phyloP scores from a whole-genome alignment of 805 yeast species.

The Millerozyma miso region DNA sequence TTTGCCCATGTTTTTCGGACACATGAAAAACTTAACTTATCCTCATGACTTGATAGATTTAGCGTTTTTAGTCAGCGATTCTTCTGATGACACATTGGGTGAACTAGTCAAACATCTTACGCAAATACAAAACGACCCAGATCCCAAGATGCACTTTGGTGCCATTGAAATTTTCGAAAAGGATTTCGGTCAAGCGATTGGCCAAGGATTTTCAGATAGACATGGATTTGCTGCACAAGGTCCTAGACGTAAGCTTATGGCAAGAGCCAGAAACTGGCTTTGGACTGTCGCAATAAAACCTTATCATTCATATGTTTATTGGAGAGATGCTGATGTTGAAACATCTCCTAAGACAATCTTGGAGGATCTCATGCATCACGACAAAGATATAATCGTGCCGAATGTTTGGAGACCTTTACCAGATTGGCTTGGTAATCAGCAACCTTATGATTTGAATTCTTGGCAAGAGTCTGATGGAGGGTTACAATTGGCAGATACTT shows the following conservation, averaged over 20 bases:
- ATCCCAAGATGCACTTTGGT: conserved; percentile 65
- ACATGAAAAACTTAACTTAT: conserved; percentile 74
- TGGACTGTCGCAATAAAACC: conserved; percentile 83
- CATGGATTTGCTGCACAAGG: conserved; percentile 97
- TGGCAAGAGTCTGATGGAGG: conserved; percentile 89
- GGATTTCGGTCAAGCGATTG: conserved; percentile 90
- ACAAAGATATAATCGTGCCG: conserved; percentile 89
- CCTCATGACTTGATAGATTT: conserved; percentile 82
- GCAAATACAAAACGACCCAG: conserved; percentile 62
- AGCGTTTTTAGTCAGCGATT: conserved; percentile 85
- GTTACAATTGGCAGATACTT: conserved; percentile 62
- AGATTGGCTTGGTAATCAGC: conserved; percentile 80
- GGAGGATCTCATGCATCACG: conserved; percentile 90
- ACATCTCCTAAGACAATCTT: conserved; percentile 77
- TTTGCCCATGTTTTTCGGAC: conserved; percentile 83
- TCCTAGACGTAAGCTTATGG: conserved; percentile 92
- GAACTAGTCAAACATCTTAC: conserved; percentile 53
- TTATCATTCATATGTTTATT: conserved; percentile 91
- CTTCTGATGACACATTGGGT: conserved; percentile 82
- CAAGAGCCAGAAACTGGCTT: conserved; percentile 92
- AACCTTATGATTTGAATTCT: conserved; percentile 79
- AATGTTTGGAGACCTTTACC: conserved; percentile 91
- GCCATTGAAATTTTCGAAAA: conserved; percentile 83
- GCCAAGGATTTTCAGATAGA: conserved; percentile 89
- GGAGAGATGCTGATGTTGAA: conserved; percentile 99